Percentiles rank a stretch among this genome's conserved stretches.
Conservation (phyloP, 257 asterid species). For the Jacaranda mimosifolia region DNA sequence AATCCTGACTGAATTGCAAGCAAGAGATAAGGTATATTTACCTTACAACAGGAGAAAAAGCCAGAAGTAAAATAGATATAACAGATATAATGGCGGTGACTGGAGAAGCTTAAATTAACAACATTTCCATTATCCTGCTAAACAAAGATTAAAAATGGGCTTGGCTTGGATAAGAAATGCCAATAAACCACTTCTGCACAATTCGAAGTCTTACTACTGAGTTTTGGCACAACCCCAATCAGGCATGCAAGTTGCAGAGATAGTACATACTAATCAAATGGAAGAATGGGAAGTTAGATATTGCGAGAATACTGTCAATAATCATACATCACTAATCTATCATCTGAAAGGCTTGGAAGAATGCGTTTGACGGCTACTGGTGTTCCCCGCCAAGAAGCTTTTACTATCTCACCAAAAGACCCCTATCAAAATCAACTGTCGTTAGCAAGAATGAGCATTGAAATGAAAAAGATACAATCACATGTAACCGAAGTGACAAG, state of each 20-base stretch:
- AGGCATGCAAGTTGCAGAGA: conserved; percentile 26
- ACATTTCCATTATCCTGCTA: conserved; percentile 6
- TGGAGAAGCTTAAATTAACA: conserved; percentile 20
- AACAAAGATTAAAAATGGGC: conserved; percentile 1
- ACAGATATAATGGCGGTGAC: conserved; percentile 10
- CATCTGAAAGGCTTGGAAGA: conserved; percentile 98
- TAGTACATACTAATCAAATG: neutral
- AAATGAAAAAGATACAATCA: neutral
- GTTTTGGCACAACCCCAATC: conserved; percentile 27
- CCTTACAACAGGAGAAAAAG: conserved; percentile 27
- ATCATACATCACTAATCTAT: conserved; percentile 91
- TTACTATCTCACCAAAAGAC: conserved; percentile 97
- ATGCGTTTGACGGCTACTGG: conserved; percentile 99
- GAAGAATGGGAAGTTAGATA: conserved; percentile 15
- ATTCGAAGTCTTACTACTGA: conserved; percentile 10
- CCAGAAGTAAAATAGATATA: conserved; percentile 23
- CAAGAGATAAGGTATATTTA: conserved; percentile 35
- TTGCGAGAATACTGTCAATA: conserved; percentile 30
- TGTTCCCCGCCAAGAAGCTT: conserved; percentile 98
- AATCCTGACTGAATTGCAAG: conserved; percentile 81
- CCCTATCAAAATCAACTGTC: conserved; percentile 71
- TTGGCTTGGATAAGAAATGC: neutral
- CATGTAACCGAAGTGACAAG: conserved; percentile 6
- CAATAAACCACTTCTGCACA: neutral
- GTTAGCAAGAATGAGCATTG: conserved; percentile 39